A percentile compares a stretch with the other conserved stretches of the same genome.
phyloP scores from a whole-genome alignment of 192 early-diverging fungal genomes.

The Kappamyces sp. region DNA sequence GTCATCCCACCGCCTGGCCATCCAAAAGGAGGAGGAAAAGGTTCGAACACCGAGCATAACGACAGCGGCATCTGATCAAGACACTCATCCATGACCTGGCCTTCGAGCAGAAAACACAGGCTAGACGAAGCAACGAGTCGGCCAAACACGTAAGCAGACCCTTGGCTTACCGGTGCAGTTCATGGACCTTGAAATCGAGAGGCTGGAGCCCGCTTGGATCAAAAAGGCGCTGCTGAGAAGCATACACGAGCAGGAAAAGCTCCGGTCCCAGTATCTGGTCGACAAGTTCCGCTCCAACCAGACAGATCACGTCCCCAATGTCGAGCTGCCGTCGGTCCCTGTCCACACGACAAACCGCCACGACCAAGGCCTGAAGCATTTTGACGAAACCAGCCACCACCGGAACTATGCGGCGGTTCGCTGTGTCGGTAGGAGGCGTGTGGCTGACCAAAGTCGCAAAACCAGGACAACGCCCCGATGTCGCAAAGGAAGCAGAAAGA shows the following conservation, averaged over 20 bases:
- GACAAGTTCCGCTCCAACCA: not conserved
- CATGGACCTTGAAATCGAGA: no score
- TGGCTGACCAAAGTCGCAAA: not conserved
- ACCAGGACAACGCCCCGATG: not conserved
- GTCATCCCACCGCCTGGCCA: no score
- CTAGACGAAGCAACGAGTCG: no score
- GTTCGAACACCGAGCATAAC: no score
- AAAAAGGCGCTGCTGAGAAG: no score
- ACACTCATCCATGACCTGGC: no score
- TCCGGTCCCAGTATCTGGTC: conserved; percentile 3
- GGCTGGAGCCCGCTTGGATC: no score
- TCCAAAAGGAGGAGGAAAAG: no score
- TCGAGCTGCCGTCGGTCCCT: conserved; percentile 3
- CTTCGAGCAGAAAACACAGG: no score
- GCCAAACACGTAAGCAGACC: no score
- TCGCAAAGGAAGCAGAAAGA: not conserved
- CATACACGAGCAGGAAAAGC: not conserved
- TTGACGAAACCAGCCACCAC: conserved; percentile 11
- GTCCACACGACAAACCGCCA: conserved; percentile 5
- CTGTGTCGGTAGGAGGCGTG: not conserved
- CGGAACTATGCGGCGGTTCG: conserved; percentile 7
- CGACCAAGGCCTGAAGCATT: not conserved
- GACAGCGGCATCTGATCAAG: no score
- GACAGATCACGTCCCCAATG: not conserved
- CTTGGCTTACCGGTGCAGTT: no score